Conservation (phyloP, 352 stramenopile species). For the Globisporangium paddicum region DNA sequence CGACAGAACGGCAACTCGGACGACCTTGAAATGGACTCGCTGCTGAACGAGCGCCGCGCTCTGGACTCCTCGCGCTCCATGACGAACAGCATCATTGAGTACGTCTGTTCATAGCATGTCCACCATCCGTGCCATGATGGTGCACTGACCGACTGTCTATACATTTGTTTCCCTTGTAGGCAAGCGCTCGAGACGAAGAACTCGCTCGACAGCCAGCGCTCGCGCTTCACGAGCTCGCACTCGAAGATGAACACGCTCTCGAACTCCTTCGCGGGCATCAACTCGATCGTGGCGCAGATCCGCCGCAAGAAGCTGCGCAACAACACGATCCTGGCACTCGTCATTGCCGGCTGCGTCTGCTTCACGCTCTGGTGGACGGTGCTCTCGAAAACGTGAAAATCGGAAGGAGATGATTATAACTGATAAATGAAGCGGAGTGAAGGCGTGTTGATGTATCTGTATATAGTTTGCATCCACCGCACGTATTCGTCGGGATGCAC, state of each 20-base stretch:
- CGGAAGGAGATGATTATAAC: background rate
- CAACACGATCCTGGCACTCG: slow-evolving; percentile 95
- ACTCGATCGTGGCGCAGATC: slow-evolving; percentile 96
- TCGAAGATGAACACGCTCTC: slow-evolving; percentile 82
- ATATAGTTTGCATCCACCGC: no score
- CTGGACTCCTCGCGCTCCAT: slow-evolving; percentile 81
- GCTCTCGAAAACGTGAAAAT: slow-evolving; percentile 52
- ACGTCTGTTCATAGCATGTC: slow-evolving; percentile 9
- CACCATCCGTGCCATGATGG: no score
- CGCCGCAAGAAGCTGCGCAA: slow-evolving; percentile 95
- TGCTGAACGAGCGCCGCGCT: slow-evolving; percentile 74
- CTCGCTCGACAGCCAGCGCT: slow-evolving; percentile 88
- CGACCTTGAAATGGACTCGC: slow-evolving; percentile 69
- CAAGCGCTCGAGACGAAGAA: slow-evolving; percentile 84
- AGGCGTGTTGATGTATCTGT: no score
- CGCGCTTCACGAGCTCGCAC: slow-evolving; percentile 80
- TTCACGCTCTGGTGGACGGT: slow-evolving; percentile 96
- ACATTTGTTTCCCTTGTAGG: slow-evolving; percentile 8
- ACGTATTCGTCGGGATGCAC: no score
- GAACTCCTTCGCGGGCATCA: slow-evolving; percentile 93
- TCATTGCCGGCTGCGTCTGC: slow-evolving; percentile 94
- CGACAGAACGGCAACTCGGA: slow-evolving; percentile 37
- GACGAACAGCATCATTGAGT: slow-evolving; percentile 83
- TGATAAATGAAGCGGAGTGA: background rate
- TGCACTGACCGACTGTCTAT: no score